phyloP scores from a whole-genome alignment of 2,329 filamentous ascomycete genomes.

The Paraconiothyrium brasiliense region DNA sequence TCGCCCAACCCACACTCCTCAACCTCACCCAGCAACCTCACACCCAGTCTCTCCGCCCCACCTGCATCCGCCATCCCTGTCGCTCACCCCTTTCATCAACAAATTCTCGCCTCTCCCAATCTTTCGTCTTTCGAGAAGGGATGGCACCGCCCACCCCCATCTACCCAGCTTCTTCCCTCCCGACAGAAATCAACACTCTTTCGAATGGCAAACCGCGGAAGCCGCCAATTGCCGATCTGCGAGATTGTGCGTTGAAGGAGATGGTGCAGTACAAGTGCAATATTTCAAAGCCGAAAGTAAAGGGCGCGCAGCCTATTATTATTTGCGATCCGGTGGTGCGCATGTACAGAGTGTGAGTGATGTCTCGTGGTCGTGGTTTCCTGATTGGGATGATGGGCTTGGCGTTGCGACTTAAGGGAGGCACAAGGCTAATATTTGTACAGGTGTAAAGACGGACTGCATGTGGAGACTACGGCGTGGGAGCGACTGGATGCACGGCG shows the following conservation, averaged over 20 bases:
- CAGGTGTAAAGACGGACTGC: constrained; percentile 64
- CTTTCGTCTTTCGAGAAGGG: constrained; percentile 5
- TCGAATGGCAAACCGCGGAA: constrained; percentile 63
- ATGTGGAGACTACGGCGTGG: constrained; percentile 70
- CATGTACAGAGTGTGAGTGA: constrained; percentile 65
- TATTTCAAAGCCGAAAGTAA: constrained; percentile 51
- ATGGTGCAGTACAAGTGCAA: constrained; percentile 71
- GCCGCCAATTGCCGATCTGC: constrained; percentile 58
- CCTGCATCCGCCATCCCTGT: constrained; percentile 26
- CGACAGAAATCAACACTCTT: constrained; percentile 61
- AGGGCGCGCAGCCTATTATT: constrained; percentile 53
- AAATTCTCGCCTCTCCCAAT: constrained; percentile 9
- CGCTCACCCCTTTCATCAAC: constrained; percentile 13
- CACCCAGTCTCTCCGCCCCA: constrained; percentile 59
- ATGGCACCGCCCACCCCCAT: constrained; percentile 67
- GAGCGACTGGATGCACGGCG: constrained; percentile 56
- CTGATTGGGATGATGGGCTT: constrained; percentile 21
- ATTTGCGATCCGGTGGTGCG: constrained; percentile 67
- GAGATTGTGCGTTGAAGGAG: constrained; percentile 66
- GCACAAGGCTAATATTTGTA: not conserved
- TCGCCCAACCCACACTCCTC: constrained; percentile 40
- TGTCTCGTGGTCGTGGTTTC: constrained; percentile 4
- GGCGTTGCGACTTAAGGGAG: constrained; percentile 21
- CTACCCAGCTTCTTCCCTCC: constrained; percentile 63
- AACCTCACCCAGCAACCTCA: constrained; percentile 58